Percentiles rank a stretch among this genome's conserved stretches.
phyloP scores from a whole-genome alignment of 768 basidiomycete genomes.

The Filobasidium wieringae region DNA sequence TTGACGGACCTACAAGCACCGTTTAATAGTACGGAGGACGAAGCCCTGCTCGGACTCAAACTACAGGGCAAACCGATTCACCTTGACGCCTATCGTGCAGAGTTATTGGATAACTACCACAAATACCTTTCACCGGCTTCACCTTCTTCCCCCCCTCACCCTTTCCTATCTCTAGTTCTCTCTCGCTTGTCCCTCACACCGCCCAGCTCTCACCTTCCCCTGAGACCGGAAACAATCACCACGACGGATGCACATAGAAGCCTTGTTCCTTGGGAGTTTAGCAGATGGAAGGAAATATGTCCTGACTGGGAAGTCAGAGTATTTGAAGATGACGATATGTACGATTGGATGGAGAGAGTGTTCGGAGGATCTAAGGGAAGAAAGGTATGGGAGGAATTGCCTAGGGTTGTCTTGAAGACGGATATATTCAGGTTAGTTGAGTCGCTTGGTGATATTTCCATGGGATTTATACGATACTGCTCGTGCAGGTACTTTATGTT shows the following conservation, averaged over 20 bases:
- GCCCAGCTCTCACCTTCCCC: conserved; percentile 18
- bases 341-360: conserved; percentile 19
- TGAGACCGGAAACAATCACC: conserved; percentile 19
- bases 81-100: conserved; percentile 16
- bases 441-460: background rate
- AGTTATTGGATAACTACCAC: conserved; percentile 19
- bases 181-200: conserved; percentile 24
- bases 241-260: conserved; percentile 23
- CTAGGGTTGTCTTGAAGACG: conserved; percentile 24
- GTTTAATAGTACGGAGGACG: conserved; percentile 7
- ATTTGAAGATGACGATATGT: conserved; percentile 21
- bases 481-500: conserved; percentile 21
- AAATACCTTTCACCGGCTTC: conserved; percentile 19
- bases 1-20: background rate
- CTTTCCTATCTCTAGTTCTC: conserved; percentile 19
- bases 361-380: conserved; percentile 24
- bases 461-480: background rate
- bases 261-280: conserved; percentile 21
- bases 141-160: conserved; percentile 3
- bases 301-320: conserved; percentile 25
- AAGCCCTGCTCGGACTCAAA: conserved; percentile 6
- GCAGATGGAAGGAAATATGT: conserved; percentile 24
- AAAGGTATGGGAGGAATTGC: conserved; percentile 22
- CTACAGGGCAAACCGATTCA: background rate
- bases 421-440: conserved; percentile 23